Conservation (phyloP, 768 basidiomycete species). For the Mycena floridula region DNA sequence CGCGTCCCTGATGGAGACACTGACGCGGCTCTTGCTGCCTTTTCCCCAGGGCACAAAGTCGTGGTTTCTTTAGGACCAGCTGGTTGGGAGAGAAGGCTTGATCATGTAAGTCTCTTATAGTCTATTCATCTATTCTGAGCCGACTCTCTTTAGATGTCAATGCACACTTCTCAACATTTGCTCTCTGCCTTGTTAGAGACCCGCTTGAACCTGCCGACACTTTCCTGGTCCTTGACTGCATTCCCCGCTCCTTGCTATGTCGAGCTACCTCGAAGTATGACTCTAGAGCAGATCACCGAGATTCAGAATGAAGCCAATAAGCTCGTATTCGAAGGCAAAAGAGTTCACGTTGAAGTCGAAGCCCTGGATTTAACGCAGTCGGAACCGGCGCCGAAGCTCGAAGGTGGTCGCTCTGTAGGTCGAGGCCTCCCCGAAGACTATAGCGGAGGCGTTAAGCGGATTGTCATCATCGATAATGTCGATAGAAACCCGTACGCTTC, state of each 20-base stretch:
- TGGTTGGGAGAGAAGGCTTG: slow-evolving; percentile 61
- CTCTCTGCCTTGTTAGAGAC: slow-evolving; percentile 76
- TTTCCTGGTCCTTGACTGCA: slow-evolving; percentile 75
- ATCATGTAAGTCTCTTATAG: slow-evolving; percentile 48
- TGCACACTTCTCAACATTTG: slow-evolving; percentile 83
- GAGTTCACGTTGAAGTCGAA: slow-evolving; percentile 68
- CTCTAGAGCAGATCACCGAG: slow-evolving; percentile 48
- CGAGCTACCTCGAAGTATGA: slow-evolving; percentile 67
- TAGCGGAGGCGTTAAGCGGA: slow-evolving; percentile 70
- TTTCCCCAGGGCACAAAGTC: slow-evolving; percentile 47
- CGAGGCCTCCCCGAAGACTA: slow-evolving; percentile 68
- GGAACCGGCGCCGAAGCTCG: slow-evolving; percentile 26
- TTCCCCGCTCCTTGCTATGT: slow-evolving; percentile 70
- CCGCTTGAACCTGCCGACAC: slow-evolving; percentile 55
- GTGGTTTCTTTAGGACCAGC: slow-evolving; percentile 47
- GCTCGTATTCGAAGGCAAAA: slow-evolving; percentile 63
- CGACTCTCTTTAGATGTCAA: slow-evolving; percentile 50
- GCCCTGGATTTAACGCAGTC: slow-evolving; percentile 44
- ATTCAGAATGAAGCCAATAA: slow-evolving; percentile 63
- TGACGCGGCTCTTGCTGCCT: slow-evolving; percentile 37
- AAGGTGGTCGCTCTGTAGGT: slow-evolving; percentile 45
- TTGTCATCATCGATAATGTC: slow-evolving; percentile 75
- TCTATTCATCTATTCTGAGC: neutral
- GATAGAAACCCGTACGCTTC: slow-evolving; percentile 69
- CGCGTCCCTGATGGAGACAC: slow-evolving; percentile 32